Evolutionary conservation across 1,284 basidiomycete genomes (phyloP).

Genomic region (Paramarasmius palmivorus): DNA sequence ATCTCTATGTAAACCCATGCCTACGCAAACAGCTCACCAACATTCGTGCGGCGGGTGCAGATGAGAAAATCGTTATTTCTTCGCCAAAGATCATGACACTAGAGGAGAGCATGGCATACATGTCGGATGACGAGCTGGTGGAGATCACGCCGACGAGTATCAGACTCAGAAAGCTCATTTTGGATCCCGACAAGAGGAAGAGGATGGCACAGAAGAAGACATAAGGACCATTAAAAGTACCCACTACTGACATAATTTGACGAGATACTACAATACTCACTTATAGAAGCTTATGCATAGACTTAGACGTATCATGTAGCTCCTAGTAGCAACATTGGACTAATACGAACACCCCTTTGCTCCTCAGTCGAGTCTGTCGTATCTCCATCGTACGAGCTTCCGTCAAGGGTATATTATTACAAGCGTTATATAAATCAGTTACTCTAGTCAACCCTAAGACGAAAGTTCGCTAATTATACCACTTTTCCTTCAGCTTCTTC

Average conservation of each 20-base stretch:
- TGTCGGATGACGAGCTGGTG: conserved; percentile 47
- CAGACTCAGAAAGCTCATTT: conserved; percentile 35
- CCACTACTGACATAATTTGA: too few species aligned
- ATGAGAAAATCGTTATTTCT: conserved; percentile 46
- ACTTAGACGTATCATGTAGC: too few species aligned
- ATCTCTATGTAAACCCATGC: conserved; percentile 44
- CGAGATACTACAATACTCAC: too few species aligned
- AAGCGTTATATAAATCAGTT: too few species aligned
- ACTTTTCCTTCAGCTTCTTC: conserved; percentile 65
- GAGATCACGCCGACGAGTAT: conserved; percentile 43
- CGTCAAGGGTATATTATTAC: too few species aligned
- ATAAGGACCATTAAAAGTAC: not conserved
- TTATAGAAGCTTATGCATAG: too few species aligned
- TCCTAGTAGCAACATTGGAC: too few species aligned
- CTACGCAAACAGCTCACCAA: conserved; percentile 49
- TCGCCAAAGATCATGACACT: conserved; percentile 41
- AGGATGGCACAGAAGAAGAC: conserved; percentile 2
- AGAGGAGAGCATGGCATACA: conserved; percentile 45
- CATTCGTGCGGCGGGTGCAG: conserved; percentile 44
- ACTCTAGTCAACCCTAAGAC: too few species aligned
- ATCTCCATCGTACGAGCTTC: too few species aligned
- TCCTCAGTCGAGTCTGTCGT: too few species aligned
- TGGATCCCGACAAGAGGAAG: conserved; percentile 14
- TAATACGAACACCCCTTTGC: too few species aligned
- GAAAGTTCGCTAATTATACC: conserved; percentile 44